Evolutionary conservation across 108 stramenopile species (phyloP), one percentile per base, ranked within the genome.

Genomic region (Bacterosira constricta): DNA sequence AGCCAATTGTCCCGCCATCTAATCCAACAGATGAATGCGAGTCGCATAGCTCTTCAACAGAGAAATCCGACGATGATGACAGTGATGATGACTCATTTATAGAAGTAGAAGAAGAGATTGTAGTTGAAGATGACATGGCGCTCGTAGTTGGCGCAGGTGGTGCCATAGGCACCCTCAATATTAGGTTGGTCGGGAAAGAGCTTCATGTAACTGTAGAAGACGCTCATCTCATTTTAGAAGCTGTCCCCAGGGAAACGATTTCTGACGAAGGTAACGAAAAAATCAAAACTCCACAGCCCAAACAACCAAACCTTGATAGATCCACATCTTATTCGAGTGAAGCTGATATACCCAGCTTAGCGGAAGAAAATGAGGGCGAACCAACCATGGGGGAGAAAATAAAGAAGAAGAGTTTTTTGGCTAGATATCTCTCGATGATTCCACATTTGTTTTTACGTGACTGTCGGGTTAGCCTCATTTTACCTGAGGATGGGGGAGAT

Each of bases 121-220:
- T 81, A 42, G 38, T 65, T 23, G 82, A 83, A 50, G 70, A 80
- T 23, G 63, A 76, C 15, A 70, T 86, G 49, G 37, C 69, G 12
- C 67, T 92, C 7, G 72, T 83, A 29, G 76, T 92, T 36, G 91
- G 91, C 23, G 73, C 86, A 41, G 84, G 80, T 66, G 91, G 91
- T 18, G 59, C 65, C 7, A 88, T 92, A 49, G 91, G 91, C 23
- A 87, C 77, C 1, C 65, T 92, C 9, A 86, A 92, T 73, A 80
- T 90, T 27, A 68, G 85, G 57, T 38, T 90, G 44, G 74, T 92
- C 15, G 87, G 77, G 18, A 85, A 83, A 56, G 87, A 90, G 32
- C 55, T 90, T 7, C 89, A 90, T 51, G 82, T 92, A 0, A 73
- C 85, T 20, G 83, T 92, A 4, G 91, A 92, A 80, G 91, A 90